Conservation (phyloP, 495 filamentous ascomycete genomes). For the Aspergillus campestris region DNA sequence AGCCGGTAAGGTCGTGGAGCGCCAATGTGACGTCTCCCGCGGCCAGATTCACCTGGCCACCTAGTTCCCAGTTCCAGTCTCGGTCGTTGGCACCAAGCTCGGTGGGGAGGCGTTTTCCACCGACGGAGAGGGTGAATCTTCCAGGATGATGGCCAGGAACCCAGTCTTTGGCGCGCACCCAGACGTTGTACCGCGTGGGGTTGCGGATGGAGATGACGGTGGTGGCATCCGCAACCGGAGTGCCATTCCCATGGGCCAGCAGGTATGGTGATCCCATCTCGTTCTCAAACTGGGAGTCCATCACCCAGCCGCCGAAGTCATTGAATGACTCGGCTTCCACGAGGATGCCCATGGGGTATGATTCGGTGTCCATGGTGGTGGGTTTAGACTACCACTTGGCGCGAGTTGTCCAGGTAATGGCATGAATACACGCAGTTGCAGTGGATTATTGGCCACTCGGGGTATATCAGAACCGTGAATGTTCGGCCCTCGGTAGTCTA, state of each 20-base stretch:
- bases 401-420: too few species aligned
- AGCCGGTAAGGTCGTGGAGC: background rate
- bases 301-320: background rate
- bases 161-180: background rate
- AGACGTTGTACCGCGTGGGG: background rate
- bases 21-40: background rate
- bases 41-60: background rate
- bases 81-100: background rate
- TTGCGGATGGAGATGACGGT: background rate
- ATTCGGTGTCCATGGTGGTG: too few species aligned
- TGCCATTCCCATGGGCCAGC: background rate
- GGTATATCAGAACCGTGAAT: too few species aligned
- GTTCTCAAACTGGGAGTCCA: background rate
- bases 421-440: too few species aligned
- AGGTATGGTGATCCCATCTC: background rate
- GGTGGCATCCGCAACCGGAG: background rate
- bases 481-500: too few species aligned
- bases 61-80: background rate
- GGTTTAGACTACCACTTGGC: too few species aligned
- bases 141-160: background rate
- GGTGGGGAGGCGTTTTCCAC: background rate
- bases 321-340: background rate
- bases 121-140: background rate
- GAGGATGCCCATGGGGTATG: background rate
- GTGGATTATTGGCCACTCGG: too few species aligned